These are phyloP conservation scores for Antitrichia curtipendula DNA, from an alignment of 225 moss, liverwort and hornwort genomes.

Conservation along the genomic window DNA sequence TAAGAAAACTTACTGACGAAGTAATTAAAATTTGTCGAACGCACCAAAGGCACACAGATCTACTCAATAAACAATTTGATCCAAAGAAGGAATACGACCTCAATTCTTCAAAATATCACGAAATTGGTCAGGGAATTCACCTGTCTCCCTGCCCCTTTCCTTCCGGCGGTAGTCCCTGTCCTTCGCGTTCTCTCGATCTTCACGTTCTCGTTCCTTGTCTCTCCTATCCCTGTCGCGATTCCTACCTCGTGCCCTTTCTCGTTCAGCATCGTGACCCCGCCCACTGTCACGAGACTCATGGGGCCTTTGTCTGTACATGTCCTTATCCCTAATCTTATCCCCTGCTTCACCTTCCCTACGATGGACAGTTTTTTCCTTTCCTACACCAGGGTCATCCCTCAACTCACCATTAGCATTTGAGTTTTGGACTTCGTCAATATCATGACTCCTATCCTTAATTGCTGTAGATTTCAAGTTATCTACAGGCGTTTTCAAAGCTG, in stretches of 20 bases:
- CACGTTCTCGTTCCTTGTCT: slow-evolving; percentile 72
- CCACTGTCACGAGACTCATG: slow-evolving; percentile 54
- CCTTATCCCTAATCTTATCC: slow-evolving; percentile 77
- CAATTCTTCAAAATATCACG: background rate
- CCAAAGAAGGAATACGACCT: background rate
- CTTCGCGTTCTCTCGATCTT: slow-evolving; percentile 42
- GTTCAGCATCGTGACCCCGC: slow-evolving; percentile 62
- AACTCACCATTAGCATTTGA: slow-evolving; percentile 71
- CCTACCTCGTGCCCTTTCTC: slow-evolving; percentile 64
- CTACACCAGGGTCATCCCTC: slow-evolving; percentile 63
- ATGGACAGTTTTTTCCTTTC: slow-evolving; percentile 57
- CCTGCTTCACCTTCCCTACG: slow-evolving; percentile 62
- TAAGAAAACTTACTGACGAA: background rate
- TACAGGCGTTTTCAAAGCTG: slow-evolving; percentile 14
- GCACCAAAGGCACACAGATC: background rate
- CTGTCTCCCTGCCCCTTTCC: slow-evolving; percentile 84
- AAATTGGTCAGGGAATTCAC: background rate
- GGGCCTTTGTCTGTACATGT: slow-evolving; percentile 46
- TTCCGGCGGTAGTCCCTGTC: slow-evolving; percentile 81
- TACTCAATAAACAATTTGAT: background rate
- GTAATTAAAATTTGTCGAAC: background rate
- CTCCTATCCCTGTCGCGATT: slow-evolving; percentile 80
- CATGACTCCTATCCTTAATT: slow-evolving; percentile 47
- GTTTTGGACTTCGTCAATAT: slow-evolving; percentile 55
- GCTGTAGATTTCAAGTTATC: slow-evolving; percentile 33